These are phyloP conservation scores for Marsdenia floribunda DNA, from an alignment of 257 asterid species.

Conservation along the genomic window DNA sequence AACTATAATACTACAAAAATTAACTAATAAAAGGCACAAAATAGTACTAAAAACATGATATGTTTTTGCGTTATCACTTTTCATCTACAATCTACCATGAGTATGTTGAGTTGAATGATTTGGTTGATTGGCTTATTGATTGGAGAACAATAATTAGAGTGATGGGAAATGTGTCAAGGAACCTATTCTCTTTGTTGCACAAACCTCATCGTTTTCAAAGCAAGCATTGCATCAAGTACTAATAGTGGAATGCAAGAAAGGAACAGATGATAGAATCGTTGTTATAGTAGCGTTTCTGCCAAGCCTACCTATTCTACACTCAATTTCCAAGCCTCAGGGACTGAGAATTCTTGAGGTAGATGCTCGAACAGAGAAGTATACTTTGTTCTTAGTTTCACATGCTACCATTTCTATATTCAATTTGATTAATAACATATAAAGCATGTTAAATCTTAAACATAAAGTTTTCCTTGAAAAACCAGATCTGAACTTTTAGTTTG, in stretches of 20 bases:
- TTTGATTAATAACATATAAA: background rate
- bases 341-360: no score
- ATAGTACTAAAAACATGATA: no score
- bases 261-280: background rate
- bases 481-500: background rate
- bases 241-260: background rate
- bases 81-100: no score
- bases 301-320: background rate
- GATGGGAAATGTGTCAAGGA: background rate
- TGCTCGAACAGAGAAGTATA: background rate
- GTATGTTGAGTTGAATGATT: no score
- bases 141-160: no score
- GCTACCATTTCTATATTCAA: background rate
- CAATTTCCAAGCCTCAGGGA: background rate
- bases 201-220: background rate
- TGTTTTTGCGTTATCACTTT: no score
- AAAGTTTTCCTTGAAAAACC: background rate
- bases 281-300: background rate
- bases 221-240: background rate
- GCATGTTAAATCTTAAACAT: constrained; percentile 11
- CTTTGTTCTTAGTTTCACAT: background rate
- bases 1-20: no score
- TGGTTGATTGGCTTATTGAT: no score
- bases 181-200: background rate
- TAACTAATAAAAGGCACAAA: no score